Percentiles rank a stretch among this genome's conserved stretches.
These are phyloP conservation scores for Colletotrichum simmondsii DNA, from an alignment of 2,329 filamentous ascomycete species.

Conservation along the genomic window DNA sequence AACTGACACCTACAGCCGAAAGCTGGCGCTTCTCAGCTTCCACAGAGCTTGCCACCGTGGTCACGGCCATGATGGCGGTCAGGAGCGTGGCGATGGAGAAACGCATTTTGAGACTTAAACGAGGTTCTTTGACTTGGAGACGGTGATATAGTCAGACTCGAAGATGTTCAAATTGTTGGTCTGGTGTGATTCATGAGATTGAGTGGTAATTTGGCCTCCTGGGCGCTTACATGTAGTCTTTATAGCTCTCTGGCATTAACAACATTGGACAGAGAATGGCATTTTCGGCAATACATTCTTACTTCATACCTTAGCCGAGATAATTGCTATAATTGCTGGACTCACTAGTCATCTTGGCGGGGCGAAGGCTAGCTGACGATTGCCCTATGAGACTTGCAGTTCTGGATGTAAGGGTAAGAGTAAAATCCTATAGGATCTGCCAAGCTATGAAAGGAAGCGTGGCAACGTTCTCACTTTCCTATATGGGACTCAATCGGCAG, in stretches of 20 bases:
- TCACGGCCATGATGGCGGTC: not conserved
- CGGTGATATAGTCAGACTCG: not conserved
- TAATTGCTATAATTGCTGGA: not conserved
- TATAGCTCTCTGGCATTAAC: not conserved
- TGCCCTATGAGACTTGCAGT: not conserved
- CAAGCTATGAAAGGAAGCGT: not conserved
- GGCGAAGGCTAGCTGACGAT: too few relatives aligned
- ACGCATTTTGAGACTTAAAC: not conserved
- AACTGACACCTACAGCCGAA: not conserved
- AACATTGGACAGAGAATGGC: not conserved
- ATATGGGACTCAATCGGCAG: not conserved
- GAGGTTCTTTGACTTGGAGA: too few relatives aligned
- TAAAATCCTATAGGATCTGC: slow-evolving; percentile 11
- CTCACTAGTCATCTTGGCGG: not conserved
- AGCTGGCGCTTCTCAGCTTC: slow-evolving; percentile 5
- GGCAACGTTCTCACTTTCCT: not conserved
- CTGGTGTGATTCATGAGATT: not conserved
- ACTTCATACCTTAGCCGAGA: not conserved
- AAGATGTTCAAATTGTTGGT: not conserved
- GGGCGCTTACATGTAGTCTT: not conserved
- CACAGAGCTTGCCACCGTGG: not conserved
- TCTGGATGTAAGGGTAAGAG: not conserved
- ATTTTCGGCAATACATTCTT: too few relatives aligned
- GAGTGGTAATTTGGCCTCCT: too few relatives aligned
- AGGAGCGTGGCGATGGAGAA: not conserved